Evolutionary conservation across 805 yeast species (phyloP), one percentile per base, ranked within the genome.

Genomic region (Lipomyces japonicus): DNA sequence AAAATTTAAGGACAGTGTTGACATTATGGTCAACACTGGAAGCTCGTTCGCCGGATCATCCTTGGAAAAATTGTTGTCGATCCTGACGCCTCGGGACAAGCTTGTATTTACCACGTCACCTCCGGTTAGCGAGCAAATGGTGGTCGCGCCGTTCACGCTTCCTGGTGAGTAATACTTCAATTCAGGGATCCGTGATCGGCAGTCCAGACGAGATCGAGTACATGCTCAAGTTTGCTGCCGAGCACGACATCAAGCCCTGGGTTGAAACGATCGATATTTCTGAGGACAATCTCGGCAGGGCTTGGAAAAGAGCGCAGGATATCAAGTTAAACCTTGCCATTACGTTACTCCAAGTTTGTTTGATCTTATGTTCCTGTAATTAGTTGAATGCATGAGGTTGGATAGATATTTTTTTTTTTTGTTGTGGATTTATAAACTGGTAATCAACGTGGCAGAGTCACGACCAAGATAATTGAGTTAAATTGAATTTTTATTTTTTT

Each of bases 81-180:
- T 74, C 23, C 70, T 85, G 64, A 78, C 72, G 59, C 79, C 81
- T 38, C 76, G 76, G 62, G 81, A 81, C 46, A 70, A 71, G 45
- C 75, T 80, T 64, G 72, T 81, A 44, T 71, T 82, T 24, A 87
- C 80, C 46, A 90, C 89, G 45, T 71, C 82, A 60, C 86, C 90
- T 7, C 58, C 48, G 31, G 58, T n/a, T n/a, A n/a, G 56, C n/a
- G 56, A 55, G 10, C 46, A 47, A 4, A 41, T 49, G 22, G 42
- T 23, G 4, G 23, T 57, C 42, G 34, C 38, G n/a, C 52, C 60
- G 0, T 39, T 55, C 40, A 44, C 34, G 41, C 50, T 57, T n/a
- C n/a, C n/a, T n/a, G 48, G 25, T 57, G 31, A 38, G 22, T 22
- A 43, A 42, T 28, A 55, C 80, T 46, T 68, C 76, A 41, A 68